phyloP scores from a whole-genome alignment of 1,284 basidiomycete genomes.

The Ganoderma lingzhi region DNA sequence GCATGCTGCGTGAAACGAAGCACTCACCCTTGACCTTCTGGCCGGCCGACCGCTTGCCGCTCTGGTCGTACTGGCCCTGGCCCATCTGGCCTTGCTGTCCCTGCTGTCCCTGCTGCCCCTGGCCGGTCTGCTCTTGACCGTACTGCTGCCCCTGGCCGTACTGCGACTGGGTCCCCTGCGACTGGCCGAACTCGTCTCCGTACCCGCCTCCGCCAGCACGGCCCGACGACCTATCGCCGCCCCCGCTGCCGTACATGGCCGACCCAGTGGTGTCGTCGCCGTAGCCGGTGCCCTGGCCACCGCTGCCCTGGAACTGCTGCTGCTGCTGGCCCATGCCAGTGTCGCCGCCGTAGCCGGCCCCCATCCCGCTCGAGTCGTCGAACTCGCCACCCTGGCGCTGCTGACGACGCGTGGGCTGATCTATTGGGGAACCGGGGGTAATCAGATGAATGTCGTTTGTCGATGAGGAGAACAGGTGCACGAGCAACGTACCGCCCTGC shows the following conservation, averaged over 20 bases:
- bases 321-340: background rate
- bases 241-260: conserved; percentile 32
- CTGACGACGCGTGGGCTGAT: conserved; percentile 12
- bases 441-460: background rate
- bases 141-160: conserved; percentile 4
- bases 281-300: conserved; percentile 27
- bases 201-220: background rate
- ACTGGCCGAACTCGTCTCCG: conserved; percentile 2
- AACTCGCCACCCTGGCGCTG: conserved; percentile 15
- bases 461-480: background rate
- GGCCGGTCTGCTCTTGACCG: background rate
- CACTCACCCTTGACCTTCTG: conserved; percentile 10
- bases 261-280: conserved; percentile 35
- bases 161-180: conserved; percentile 2
- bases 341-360: conserved; percentile 4
- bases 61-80: background rate
- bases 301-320: conserved; percentile 5
- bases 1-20: background rate
- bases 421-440: background rate
- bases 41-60: conserved; percentile 5
- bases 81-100: background rate
- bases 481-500: background rate
- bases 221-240: background rate
- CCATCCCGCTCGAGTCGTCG: conserved; percentile 9
- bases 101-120: background rate